Conservation (phyloP, 495 filamentous ascomycete genomes). For the Penicillium arizonense region DNA sequence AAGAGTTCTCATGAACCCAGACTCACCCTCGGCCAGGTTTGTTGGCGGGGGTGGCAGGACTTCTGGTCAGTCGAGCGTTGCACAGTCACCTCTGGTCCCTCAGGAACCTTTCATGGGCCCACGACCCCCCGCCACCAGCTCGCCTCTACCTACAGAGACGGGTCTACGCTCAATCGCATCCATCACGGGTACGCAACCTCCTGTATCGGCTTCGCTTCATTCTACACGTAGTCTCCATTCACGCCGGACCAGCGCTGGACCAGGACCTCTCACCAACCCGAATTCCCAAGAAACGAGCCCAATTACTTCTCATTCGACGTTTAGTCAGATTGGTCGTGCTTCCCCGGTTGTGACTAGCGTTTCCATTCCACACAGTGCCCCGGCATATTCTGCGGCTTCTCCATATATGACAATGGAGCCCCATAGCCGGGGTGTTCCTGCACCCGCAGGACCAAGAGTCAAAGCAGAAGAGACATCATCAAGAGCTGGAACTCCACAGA, state of each 20-base stretch:
- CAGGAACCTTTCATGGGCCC: conserved; percentile 32
- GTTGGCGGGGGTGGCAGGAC: conserved; percentile 32
- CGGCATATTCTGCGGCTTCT: conserved; percentile 17
- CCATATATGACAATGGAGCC: conserved; percentile 33
- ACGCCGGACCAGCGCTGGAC: conserved; percentile 42
- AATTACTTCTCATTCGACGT: conserved; percentile 50
- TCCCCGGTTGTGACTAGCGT: conserved; percentile 40
- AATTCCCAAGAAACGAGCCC: conserved; percentile 57
- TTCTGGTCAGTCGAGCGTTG: conserved; percentile 42
- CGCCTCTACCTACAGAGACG: conserved; percentile 30
- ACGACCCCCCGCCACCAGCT: conserved; percentile 25
- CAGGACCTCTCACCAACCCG: conserved; percentile 31
- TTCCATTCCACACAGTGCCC: conserved; percentile 18
- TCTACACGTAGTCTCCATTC: conserved; percentile 42
- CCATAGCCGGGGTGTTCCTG: conserved; percentile 22
- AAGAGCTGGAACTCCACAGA: conserved; percentile 35
- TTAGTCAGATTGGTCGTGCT: conserved; percentile 46
- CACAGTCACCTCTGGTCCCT: conserved; percentile 46
- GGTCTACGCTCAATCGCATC: conserved; percentile 26
- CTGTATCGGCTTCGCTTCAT: conserved; percentile 33
- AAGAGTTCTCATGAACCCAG: conserved; percentile 62
- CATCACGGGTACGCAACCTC: conserved; percentile 28
- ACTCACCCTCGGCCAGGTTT: conserved; percentile 55
- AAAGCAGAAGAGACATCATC: conserved; percentile 36
- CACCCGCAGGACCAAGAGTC: conserved; percentile 24